These are phyloP conservation scores for Protomyces pachydermus DNA, from an alignment of 1,139 yeast genomes.

Conservation along the genomic window DNA sequence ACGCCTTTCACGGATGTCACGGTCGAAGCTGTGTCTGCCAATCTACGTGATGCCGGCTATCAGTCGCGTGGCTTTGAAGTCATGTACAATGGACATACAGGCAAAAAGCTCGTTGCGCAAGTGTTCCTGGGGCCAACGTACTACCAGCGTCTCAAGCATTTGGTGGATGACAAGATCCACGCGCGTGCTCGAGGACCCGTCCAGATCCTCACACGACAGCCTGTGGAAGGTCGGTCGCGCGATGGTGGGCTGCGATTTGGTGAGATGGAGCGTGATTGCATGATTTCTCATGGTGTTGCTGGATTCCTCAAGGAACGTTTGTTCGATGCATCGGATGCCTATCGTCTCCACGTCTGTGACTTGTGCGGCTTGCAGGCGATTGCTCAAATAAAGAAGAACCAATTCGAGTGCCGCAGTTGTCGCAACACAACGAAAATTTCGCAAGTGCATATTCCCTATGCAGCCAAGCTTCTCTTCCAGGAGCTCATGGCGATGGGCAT, in stretches of 20 bases:
- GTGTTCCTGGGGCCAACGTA: slow-evolving; percentile 98
- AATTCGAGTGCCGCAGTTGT: slow-evolving; percentile 97
- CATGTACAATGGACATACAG: slow-evolving; percentile 98
- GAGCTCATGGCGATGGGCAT: slow-evolving; percentile 99
- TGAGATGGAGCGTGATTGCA: slow-evolving; percentile 99
- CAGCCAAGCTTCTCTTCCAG: slow-evolving; percentile 93
- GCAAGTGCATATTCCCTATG: slow-evolving; percentile 90
- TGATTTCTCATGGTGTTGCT: slow-evolving; percentile 99
- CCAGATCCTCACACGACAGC: slow-evolving; percentile 96
- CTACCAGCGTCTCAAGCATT: slow-evolving; percentile 96
- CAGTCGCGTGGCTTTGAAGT: slow-evolving; percentile 98
- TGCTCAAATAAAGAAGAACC: slow-evolving; percentile 93
- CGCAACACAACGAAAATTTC: slow-evolving; percentile 96
- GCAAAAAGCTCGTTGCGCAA: slow-evolving; percentile 95
- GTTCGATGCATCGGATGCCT: slow-evolving; percentile 99
- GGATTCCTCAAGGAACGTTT: slow-evolving; percentile 94
- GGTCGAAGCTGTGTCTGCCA: slow-evolving; percentile 88
- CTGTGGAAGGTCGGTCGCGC: slow-evolving; percentile 98
- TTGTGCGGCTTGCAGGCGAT: slow-evolving; percentile 90
- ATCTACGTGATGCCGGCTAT: slow-evolving; percentile 90
- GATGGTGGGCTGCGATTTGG: slow-evolving; percentile 99
- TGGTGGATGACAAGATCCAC: slow-evolving; percentile 97
- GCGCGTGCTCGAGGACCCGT: slow-evolving; percentile 99
- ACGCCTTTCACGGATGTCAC: slow-evolving; percentile 92
- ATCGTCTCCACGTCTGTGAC: slow-evolving; percentile 96